phyloP scores from a whole-genome alignment of 2,329 filamentous ascomycete genomes.

The Exserohilum rostratum region DNA sequence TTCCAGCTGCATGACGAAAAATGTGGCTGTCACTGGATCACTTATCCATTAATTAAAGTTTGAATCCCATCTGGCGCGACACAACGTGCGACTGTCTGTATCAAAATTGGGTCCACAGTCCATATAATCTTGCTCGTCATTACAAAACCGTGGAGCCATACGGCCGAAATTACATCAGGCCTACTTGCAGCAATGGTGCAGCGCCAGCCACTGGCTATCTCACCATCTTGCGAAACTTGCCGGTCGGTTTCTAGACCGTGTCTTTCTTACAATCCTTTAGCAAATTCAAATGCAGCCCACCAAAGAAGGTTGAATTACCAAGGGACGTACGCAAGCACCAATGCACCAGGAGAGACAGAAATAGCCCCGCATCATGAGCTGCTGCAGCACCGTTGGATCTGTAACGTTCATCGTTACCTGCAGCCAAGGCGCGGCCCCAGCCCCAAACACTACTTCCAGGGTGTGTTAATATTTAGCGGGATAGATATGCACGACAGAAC shows the following conservation, averaged over 20 bases:
- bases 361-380: neutral
- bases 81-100: neutral
- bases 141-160: neutral
- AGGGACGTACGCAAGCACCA: too few species aligned
- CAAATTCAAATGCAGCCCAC: too few species aligned
- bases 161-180: neutral
- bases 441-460: neutral
- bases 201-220: neutral
- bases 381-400: constrained; percentile 1
- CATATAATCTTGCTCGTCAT: neutral
- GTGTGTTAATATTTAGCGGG: neutral
- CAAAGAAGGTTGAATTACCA: too few species aligned
- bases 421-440: neutral
- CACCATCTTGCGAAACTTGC: neutral
- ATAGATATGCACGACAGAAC: neutral
- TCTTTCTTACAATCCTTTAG: too few species aligned
- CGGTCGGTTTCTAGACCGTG: too few species aligned
- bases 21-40: neutral
- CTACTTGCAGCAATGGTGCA: too few species aligned
- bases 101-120: neutral
- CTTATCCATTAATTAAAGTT: neutral
- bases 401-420: neutral
- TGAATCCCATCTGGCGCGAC: neutral
- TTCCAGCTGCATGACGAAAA: neutral
- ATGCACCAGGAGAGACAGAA: neutral